phyloP scores from a whole-genome alignment of 208 protist genomes.

The Tetramitus jugosus region DNA sequence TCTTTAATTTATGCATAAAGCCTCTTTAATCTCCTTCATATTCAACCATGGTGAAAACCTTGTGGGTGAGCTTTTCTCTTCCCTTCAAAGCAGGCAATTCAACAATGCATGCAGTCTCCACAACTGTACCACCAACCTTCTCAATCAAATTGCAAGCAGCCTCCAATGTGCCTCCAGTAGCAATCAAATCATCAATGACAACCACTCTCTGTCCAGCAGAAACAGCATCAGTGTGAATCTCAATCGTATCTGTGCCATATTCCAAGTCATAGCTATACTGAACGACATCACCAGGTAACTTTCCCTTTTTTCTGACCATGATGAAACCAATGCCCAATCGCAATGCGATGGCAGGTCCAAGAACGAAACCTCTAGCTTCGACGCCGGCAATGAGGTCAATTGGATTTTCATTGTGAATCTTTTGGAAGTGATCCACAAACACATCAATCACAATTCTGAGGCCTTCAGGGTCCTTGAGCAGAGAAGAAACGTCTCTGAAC shows the following conservation, averaged over 20 bases:
- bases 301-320: slow-evolving; percentile 18
- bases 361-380: slow-evolving; percentile 26
- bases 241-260: slow-evolving; percentile 14
- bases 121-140: not conserved
- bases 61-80: not conserved
- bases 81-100: not conserved
- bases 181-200: slow-evolving; percentile 28
- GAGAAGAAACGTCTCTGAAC: slow-evolving; percentile 22
- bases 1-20: too few relatives aligned
- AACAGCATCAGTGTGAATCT: slow-evolving; percentile 17
- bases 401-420: not conserved
- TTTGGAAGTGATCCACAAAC: not conserved
- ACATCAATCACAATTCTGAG: not conserved
- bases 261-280: slow-evolving; percentile 5
- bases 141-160: not conserved
- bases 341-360: slow-evolving; percentile 7
- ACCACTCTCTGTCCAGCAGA: not conserved
- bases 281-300: not conserved
- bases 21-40: slow-evolving; percentile 20
- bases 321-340: slow-evolving; percentile 1
- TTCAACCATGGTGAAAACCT: not conserved
- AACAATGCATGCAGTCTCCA: not conserved
- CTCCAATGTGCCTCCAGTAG: not conserved
- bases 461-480: not conserved
- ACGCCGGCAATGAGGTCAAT: slow-evolving; percentile 5